Percentiles rank a stretch among this genome's conserved stretches.
Conservation (phyloP, 1,139 yeast genomes). For the Suhomyces guaymorum region DNA sequence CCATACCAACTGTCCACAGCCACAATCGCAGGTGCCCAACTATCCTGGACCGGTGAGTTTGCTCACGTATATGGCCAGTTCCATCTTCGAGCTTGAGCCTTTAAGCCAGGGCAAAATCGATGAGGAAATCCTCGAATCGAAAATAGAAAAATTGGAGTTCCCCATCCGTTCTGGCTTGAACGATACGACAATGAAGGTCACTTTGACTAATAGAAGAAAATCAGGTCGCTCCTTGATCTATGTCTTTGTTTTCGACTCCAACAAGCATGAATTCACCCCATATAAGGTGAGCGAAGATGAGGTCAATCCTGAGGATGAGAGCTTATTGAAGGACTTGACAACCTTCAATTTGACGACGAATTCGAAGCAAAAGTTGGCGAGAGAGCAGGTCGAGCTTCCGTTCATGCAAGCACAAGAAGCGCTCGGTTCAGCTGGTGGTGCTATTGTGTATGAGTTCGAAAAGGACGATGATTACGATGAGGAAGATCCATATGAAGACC, state of each 20-base stretch:
- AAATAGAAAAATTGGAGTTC: conserved; percentile 44
- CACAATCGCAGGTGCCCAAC: conserved; percentile 25
- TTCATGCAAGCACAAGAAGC: conserved; percentile 81
- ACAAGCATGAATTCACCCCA: conserved; percentile 51
- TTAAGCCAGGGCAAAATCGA: conserved; percentile 27
- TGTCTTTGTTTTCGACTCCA: conserved; percentile 52
- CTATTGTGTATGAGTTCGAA: conserved; percentile 90
- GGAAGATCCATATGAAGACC: conserved; percentile 97
- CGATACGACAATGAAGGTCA: conserved; percentile 44
- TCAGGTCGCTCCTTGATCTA: conserved; percentile 78
- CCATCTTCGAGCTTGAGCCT: conserved; percentile 63
- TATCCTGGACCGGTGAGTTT: conserved; percentile 56
- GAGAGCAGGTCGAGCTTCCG: conserved; percentile 86
- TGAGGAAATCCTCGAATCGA: conserved; percentile 51
- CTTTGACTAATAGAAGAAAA: conserved; percentile 69
- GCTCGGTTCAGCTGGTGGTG: conserved; percentile 75
- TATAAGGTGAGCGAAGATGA: conserved; percentile 26
- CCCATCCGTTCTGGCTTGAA: conserved; percentile 52
- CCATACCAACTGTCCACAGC: conserved; percentile 53
- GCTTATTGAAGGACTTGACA: conserved; percentile 67
- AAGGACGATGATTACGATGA: conserved; percentile 90
- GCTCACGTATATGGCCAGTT: conserved; percentile 68
- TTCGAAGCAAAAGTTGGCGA: conserved; percentile 70
- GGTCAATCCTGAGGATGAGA: conserved; percentile 30
- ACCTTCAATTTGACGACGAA: conserved; percentile 84